Base-by-base conservation (phyloP, 768 basidiomycete species). In the Cyathus striatus region DNA sequence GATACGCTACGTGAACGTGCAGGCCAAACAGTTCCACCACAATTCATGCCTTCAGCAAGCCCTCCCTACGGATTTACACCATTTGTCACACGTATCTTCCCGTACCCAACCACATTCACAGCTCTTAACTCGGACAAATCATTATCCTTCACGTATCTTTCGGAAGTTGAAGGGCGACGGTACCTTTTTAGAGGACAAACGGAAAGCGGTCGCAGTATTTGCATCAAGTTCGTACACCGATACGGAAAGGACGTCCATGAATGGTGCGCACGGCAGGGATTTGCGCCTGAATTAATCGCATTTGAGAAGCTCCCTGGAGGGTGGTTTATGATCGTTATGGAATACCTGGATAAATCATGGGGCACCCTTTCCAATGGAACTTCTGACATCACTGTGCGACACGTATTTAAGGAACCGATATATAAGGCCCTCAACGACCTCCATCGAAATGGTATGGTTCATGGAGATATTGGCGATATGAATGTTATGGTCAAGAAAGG, bases 251-350 rank as follows among this genome's bases (percentile, higher is more conserved):
- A 56, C 18, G 59, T 45, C 18, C 65, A 66, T 36, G n/a, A 38
- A 16, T 34, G 37, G 17, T 49, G 44, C 44, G 55, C 52, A 20
- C 41, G 23, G 10, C 16, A 48, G 25, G 59, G 53, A 3, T 48
- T 32, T 49, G 63, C 63, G 14, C 63, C 62, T 3, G 43, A 16
- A 23, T 44, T 66, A 14, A 34, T 42, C 24, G 59, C 51, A n/a
- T 54, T 58, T 38, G 52, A 62, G 23, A 13, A 13, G 10, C 32
- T 65, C 7, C 41, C 54, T 26, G 65, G 60, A 18, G 58, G 60
- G 18, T 60, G 56, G 58, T 56, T 18, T 40, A 58, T 63, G 59
- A 60, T 64, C 0, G 52, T 63, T 18, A 65, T 67, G 63, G 61
- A 64, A 16, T 38, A 47, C 41, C 40, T 65, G n/a, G 24, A 40